Percentiles rank a stretch among this genome's conserved stretches.
Evolutionary conservation across 148 eudicot genomes (phyloP).

Genomic region (Persicaria maculosa): DNA sequence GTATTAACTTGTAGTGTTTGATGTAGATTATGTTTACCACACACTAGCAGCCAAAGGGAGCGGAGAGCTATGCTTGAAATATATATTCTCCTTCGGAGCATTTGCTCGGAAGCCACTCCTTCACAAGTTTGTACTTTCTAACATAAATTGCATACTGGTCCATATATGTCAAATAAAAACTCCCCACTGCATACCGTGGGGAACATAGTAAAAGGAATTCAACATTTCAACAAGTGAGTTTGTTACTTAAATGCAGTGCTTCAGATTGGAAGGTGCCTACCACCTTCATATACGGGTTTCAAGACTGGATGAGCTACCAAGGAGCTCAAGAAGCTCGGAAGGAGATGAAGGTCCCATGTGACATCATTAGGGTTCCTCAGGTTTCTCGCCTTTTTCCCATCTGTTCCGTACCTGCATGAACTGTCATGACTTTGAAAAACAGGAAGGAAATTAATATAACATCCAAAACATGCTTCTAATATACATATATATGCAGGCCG

Average conservation of each 20-base stretch:
- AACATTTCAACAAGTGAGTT: neutral
- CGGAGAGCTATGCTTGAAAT: slow-evolving; percentile 90
- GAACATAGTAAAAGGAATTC: neutral
- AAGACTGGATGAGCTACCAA: slow-evolving; percentile 93
- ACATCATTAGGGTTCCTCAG: slow-evolving; percentile 88
- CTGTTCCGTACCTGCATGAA: neutral
- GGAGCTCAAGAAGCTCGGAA: slow-evolving; percentile 88
- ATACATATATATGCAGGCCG: slow-evolving; percentile 55
- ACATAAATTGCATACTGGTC: neutral
- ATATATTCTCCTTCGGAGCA: slow-evolving; percentile 91
- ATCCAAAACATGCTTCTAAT: neutral
- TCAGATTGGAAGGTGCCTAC: slow-evolving; percentile 99
- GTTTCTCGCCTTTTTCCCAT: slow-evolving; percentile 35
- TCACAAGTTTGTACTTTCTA: slow-evolving; percentile 34
- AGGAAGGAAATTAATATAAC: neutral
- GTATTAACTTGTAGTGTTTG: neutral
- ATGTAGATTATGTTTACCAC: slow-evolving; percentile 59
- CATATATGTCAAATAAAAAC: neutral
- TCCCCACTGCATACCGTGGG: neutral
- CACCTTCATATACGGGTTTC: slow-evolving; percentile 69
- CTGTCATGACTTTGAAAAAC: neutral
- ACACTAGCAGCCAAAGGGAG: slow-evolving; percentile 92
- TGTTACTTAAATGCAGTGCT: slow-evolving; percentile 44
- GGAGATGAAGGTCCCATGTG: slow-evolving; percentile 85
- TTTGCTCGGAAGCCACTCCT: slow-evolving; percentile 79